A percentile compares a stretch with the other conserved stretches of the same genome.
Conservation (phyloP, 176 grass and related monocot genomes). For the Oryza glumipatula region DNA sequence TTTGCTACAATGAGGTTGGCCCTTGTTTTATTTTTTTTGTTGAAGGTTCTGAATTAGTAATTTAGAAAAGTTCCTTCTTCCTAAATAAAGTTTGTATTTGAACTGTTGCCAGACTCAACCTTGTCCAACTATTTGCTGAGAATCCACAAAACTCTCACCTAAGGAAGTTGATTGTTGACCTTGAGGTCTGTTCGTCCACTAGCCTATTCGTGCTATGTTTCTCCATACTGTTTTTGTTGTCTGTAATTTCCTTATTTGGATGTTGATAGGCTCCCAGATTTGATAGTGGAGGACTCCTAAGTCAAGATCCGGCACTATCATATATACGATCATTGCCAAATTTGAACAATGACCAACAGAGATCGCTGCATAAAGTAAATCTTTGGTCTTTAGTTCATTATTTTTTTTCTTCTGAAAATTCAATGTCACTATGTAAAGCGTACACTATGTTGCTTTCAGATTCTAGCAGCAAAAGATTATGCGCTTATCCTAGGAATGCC, state of each 20-base stretch:
- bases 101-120: slow-evolving; percentile 63
- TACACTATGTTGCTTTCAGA: slow-evolving; percentile 59
- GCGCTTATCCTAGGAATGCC: slow-evolving; percentile 98
- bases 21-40: slow-evolving; percentile 34
- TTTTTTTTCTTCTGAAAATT: slow-evolving; percentile 37
- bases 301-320: slow-evolving; percentile 90
- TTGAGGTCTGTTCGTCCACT: slow-evolving; percentile 59
- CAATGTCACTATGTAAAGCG: slow-evolving; percentile 25
- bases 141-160: slow-evolving; percentile 62
- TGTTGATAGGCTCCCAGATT: slow-evolving; percentile 82
- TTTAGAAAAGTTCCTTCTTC: slow-evolving; percentile 22
- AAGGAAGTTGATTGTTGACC: slow-evolving; percentile 83
- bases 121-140: slow-evolving; percentile 79
- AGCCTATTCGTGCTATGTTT: slow-evolving; percentile 24
- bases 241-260: slow-evolving; percentile 37
- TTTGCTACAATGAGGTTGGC: slow-evolving; percentile 84
- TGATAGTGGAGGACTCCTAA: slow-evolving; percentile 84
- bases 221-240: slow-evolving; percentile 24
- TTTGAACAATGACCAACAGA: slow-evolving; percentile 89
- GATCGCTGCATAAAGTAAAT: slow-evolving; percentile 89
- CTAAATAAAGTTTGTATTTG: slow-evolving; percentile 38
- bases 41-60: background rate
- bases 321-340: slow-evolving; percentile 72
- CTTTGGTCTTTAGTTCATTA: slow-evolving; percentile 21
- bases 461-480: slow-evolving; percentile 96